Evolutionary conservation across 75 land plant species (phyloP), one percentile per base, ranked within the genome.

Genomic region (Isoetes taiwanensis): DNA sequence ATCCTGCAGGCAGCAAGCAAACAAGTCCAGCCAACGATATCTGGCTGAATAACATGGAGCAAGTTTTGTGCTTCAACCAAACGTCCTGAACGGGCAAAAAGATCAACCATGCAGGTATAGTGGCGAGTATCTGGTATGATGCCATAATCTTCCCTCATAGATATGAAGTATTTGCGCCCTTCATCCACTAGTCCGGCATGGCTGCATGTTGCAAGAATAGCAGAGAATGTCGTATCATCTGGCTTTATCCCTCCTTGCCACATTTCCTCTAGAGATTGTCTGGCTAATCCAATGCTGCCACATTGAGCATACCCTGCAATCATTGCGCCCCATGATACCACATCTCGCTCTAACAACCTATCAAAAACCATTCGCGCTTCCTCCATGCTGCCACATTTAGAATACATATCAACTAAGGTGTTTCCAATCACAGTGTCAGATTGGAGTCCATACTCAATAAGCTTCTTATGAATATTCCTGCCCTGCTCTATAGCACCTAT

Each of bases 111-210:
- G n/a, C 50, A 23, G 8, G 16, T 23, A 23, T 19, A 46, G 50
- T 46, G 50, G 19, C 23, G 21, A n/a, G 25, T 4, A 6, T 46
- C n/a, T 16, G 5, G 50, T 5, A 23, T 6, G 25, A 46, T 46
- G 6, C 50, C 16, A 23, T 46, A 23, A 19, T 46, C 50, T 23
- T 6, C 23, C 50, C 4, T 46, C 50, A 46, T 46, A 6, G 50
- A 46, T 23, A 46, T n/a, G 50, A 46, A 46, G 50, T 8, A 46
- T 6, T n/a, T 46, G 21, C 50, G 16, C 4, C 12, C 50, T n/a
- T 6, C 25, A 6, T 46, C 50, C 6, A 46, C 50, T 19, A 46
- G 50, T 46, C 50, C 50, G 50, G 50, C 23, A n/a, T 46, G 50
- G 19, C 50, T 46, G 19, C 50, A 46, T 19, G 50, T 23, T 5